Percentiles rank a stretch among this genome's conserved stretches.
phyloP scores from a whole-genome alignment of 305 asterid species.

The Solanum hybrid region DNA sequence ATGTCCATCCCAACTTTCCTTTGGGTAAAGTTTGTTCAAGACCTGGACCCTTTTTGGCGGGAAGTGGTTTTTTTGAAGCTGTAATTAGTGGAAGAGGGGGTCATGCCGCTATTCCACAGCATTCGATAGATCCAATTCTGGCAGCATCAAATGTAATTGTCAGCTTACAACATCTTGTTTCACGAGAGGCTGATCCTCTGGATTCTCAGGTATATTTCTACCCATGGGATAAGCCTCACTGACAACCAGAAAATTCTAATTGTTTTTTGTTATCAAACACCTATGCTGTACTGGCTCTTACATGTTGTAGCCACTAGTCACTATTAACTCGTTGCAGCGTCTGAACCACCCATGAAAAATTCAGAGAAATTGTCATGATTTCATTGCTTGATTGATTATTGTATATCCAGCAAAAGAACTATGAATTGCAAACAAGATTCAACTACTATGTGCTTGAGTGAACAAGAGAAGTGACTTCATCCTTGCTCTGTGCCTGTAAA shows the following conservation, averaged over 20 bases:
- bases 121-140: constrained; percentile 76
- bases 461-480: background rate
- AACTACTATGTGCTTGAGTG: background rate
- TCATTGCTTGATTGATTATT: background rate
- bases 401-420: background rate
- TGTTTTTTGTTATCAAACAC: background rate
- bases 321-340: background rate
- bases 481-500: background rate
- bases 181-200: constrained; percentile 89
- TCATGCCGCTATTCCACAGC: constrained; percentile 97
- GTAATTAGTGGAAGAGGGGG: constrained; percentile 89
- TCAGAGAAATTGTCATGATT: background rate
- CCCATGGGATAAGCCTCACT: background rate
- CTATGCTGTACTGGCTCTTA: background rate
- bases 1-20: constrained; percentile 29
- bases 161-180: constrained; percentile 85
- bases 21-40: constrained; percentile 48
- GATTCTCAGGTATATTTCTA: constrained; percentile 64
- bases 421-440: background rate
- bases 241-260: background rate
- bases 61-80: constrained; percentile 83
- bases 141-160: constrained; percentile 85
- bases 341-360: background rate
- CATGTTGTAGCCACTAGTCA: background rate
- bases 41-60: constrained; percentile 75